Evolutionary conservation across 225 moss, liverwort and hornwort genomes (phyloP).

Genomic region (Bryoerythrophyllum caledonicum): DNA sequence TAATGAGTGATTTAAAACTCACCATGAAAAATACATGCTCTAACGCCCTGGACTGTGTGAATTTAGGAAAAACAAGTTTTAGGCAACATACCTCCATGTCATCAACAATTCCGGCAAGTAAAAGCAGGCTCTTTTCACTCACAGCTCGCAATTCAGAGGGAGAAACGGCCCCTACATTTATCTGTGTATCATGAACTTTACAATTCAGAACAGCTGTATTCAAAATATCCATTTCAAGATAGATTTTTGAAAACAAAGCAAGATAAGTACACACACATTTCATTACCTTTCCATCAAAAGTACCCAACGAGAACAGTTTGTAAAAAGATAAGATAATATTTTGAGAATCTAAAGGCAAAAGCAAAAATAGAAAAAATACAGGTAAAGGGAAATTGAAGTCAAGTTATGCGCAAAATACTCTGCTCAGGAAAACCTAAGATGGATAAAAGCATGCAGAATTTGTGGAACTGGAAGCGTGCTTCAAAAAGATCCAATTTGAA

Average conservation of each 20-base stretch:
- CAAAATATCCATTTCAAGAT: constrained; percentile 10
- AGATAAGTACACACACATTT: background rate
- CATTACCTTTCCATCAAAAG: background rate
- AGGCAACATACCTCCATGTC: constrained; percentile 79
- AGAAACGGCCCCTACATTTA: constrained; percentile 91
- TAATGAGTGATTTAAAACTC: background rate
- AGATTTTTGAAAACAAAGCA: background rate
- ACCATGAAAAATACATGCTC: background rate
- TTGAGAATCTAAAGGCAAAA: background rate
- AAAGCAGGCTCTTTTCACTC: constrained; percentile 59
- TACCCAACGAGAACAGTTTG: background rate
- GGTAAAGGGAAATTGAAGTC: background rate
- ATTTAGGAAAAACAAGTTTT: background rate
- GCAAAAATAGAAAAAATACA: background rate
- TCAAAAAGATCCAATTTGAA: background rate
- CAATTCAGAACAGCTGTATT: constrained; percentile 5
- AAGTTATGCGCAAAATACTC: background rate
- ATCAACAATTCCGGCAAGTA: constrained; percentile 72
- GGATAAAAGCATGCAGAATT: background rate
- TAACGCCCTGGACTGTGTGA: background rate
- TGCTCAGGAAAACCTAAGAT: background rate
- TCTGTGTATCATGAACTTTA: constrained; percentile 42
- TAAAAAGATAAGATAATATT: background rate
- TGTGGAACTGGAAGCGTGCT: background rate
- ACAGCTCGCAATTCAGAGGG: constrained; percentile 87